Evolutionary conservation across 257 asterid species (phyloP).

Genomic region (Vinca minor): DNA sequence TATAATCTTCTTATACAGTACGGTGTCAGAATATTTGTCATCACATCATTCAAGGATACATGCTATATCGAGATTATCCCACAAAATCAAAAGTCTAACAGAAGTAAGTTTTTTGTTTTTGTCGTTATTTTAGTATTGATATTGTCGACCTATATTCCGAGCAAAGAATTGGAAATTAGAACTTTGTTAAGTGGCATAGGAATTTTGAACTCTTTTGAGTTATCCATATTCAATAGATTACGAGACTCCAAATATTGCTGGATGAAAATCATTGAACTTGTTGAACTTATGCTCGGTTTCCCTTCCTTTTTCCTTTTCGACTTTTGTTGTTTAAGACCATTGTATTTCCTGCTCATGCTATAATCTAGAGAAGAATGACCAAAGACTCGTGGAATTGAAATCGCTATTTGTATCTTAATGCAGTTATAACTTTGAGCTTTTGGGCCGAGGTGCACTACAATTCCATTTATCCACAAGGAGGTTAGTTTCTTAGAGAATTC

Average conservation of each 20-base stretch:
- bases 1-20: slow-evolving; percentile 34
- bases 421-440: slow-evolving; percentile 82
- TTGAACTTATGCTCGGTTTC: too few species aligned
- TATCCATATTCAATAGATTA: too few species aligned
- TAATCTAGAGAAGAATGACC: not conserved
- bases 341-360: not conserved
- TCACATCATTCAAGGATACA: slow-evolving; percentile 88
- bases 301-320: not conserved
- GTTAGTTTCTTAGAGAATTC: too few species aligned
- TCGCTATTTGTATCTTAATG: slow-evolving; percentile 15
- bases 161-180: not conserved
- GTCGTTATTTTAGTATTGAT: slow-evolving; percentile 3
- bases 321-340: not conserved
- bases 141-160: not conserved
- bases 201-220: too few species aligned
- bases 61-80: slow-evolving; percentile 94
- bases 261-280: too few species aligned
- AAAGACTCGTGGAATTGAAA: too few species aligned
- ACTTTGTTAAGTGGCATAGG: not conserved
- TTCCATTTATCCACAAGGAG: slow-evolving; percentile 76
- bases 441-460: slow-evolving; percentile 95
- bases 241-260: too few species aligned
- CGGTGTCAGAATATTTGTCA: slow-evolving; percentile 69
- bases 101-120: slow-evolving; percentile 39
- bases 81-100: slow-evolving; percentile 53